phyloP scores from a whole-genome alignment of 2,329 filamentous ascomycete species.

The Xylariaceae sp. region DNA sequence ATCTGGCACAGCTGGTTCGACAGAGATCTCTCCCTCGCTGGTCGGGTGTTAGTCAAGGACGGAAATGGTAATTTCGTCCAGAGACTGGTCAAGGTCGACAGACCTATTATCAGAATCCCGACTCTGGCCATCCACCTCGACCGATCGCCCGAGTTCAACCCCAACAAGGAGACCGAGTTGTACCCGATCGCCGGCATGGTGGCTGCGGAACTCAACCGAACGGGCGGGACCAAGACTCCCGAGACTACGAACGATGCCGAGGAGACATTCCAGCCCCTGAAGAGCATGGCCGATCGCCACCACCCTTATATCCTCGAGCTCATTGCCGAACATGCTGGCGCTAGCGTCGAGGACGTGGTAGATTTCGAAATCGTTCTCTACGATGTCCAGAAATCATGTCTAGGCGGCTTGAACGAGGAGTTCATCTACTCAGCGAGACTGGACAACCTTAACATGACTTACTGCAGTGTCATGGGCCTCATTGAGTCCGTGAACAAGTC shows the following conservation, averaged over 20 bases:
- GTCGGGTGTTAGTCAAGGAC: slow-evolving; percentile 74
- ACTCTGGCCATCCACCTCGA: slow-evolving; percentile 93
- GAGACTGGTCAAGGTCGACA: slow-evolving; percentile 84
- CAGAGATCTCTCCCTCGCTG: slow-evolving; percentile 84
- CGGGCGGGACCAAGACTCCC: slow-evolving; percentile 43
- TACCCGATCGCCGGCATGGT: slow-evolving; percentile 89
- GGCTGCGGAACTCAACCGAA: slow-evolving; percentile 79
- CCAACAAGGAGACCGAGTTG: slow-evolving; percentile 95
- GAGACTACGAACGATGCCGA: slow-evolving; percentile 36
- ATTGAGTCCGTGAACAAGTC: slow-evolving; percentile 66
- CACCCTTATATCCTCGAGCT: slow-evolving; percentile 82
- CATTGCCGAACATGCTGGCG: slow-evolving; percentile 72
- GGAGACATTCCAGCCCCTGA: slow-evolving; percentile 65
- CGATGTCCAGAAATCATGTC: slow-evolving; percentile 83
- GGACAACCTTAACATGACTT: slow-evolving; percentile 95
- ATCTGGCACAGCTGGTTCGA: slow-evolving; percentile 99
- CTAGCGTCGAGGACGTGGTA: slow-evolving; percentile 64
- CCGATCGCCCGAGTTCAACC: slow-evolving; percentile 76
- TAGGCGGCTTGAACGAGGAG: slow-evolving; percentile 88
- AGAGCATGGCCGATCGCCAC: slow-evolving; percentile 73
- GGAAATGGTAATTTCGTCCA: slow-evolving; percentile 69
- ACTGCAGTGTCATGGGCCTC: slow-evolving; percentile 80
- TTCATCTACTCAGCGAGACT: slow-evolving; percentile 94
- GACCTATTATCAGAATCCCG: slow-evolving; percentile 85
- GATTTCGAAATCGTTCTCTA: slow-evolving; percentile 98